Evolutionary conservation across 495 filamentous ascomycete species (phyloP).

Genomic region (Patellaria atrata): DNA sequence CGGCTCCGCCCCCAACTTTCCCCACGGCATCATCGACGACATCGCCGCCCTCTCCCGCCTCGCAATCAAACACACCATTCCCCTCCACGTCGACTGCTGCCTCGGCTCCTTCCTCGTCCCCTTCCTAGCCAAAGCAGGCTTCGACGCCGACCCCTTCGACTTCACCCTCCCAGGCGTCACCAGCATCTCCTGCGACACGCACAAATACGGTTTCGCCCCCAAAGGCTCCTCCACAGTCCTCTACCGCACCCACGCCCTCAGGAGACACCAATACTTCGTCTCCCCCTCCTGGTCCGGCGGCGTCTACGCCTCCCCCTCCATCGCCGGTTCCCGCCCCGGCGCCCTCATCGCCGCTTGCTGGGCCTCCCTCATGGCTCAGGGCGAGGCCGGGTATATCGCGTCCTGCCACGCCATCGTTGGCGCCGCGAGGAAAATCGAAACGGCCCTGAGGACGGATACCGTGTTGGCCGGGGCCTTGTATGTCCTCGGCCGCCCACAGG

Average conservation of each 20-base stretch:
- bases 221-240: slow-evolving; percentile 89
- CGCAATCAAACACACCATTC: slow-evolving; percentile 60
- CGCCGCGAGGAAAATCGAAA: slow-evolving; percentile 67
- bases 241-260: slow-evolving; percentile 65
- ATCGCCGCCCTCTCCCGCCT: slow-evolving; percentile 75
- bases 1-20: slow-evolving; percentile 92
- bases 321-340: slow-evolving; percentile 84
- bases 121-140: slow-evolving; percentile 81
- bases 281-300: slow-evolving; percentile 90
- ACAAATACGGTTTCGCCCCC: slow-evolving; percentile 98
- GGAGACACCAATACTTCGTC: slow-evolving; percentile 89
- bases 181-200: slow-evolving; percentile 88
- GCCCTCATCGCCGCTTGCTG: slow-evolving; percentile 91
- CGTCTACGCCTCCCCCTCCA: slow-evolving; percentile 82
- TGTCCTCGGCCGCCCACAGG: slow-evolving; percentile 71
- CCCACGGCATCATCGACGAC: slow-evolving; percentile 95
- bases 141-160: slow-evolving; percentile 75
- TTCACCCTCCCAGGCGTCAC: slow-evolving; percentile 91
- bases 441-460: slow-evolving; percentile 52
- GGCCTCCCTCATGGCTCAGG: slow-evolving; percentile 75
- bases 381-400: slow-evolving; percentile 77
- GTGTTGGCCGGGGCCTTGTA: slow-evolving; percentile 55
- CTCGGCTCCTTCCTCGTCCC: slow-evolving; percentile 89
- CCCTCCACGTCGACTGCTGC: slow-evolving; percentile 95
- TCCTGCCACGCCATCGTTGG: slow-evolving; percentile 80